Evolutionary conservation across 345 rosid genomes (phyloP).

Genomic region (Boechera retrofracta): DNA sequence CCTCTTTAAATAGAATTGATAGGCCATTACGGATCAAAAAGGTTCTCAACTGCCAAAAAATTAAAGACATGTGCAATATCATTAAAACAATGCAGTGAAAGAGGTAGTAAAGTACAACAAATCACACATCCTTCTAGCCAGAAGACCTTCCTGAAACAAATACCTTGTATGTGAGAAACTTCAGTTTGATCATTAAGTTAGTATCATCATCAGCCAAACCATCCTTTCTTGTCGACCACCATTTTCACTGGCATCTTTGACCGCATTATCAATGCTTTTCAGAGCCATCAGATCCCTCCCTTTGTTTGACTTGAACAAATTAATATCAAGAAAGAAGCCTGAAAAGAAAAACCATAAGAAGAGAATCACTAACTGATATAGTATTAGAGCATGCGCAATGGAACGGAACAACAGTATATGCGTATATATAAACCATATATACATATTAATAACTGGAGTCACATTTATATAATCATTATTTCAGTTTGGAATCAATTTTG

Average conservation of each 20-base stretch:
- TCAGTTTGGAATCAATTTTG: no score
- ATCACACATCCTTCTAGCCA: conserved; percentile 13
- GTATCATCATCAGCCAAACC: conserved; percentile 86
- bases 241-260: conserved; percentile 52
- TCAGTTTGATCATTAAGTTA: conserved; percentile 90
- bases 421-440: no score
- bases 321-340: conserved; percentile 94
- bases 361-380: conserved; percentile 26
- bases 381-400: no score
- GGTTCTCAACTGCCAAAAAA: conserved; percentile 78
- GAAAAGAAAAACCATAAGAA: conserved; percentile 33
- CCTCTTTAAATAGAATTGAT: conserved; percentile 81
- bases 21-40: conserved; percentile 95
- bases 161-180: conserved; percentile 96
- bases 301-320: conserved; percentile 79
- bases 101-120: conserved; percentile 21
- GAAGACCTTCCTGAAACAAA: background rate
- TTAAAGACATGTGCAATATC: conserved; percentile 24
- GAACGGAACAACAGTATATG: no score
- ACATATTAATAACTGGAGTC: no score
- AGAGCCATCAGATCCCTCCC: conserved; percentile 61
- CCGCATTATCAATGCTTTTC: conserved; percentile 44
- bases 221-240: conserved; percentile 46
- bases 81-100: conserved; percentile 27
- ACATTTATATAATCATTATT: no score